phyloP scores from a whole-genome alignment of 805 yeast species.

The Candida ovalis region DNA sequence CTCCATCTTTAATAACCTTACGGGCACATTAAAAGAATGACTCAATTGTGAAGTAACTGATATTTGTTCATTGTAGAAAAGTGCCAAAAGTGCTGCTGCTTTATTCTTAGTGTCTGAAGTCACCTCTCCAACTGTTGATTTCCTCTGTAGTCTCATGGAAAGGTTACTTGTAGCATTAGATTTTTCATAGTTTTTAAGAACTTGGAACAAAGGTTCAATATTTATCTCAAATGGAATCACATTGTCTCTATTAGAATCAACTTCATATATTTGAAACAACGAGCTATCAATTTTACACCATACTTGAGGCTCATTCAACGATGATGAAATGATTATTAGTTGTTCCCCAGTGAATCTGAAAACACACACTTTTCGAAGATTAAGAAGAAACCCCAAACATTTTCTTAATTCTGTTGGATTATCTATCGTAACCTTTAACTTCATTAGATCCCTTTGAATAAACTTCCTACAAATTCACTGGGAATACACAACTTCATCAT shows the following conservation, averaged over 20 bases:
- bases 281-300: constrained; percentile 56
- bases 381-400: constrained; percentile 27
- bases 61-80: constrained; percentile 49
- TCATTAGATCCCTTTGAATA: constrained; percentile 15
- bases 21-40: constrained; percentile 71
- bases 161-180: constrained; percentile 46
- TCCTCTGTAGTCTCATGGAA: constrained; percentile 48
- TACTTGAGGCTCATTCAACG: constrained; percentile 57
- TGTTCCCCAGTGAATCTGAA: constrained; percentile 50
- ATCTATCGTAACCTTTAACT: constrained; percentile 23
- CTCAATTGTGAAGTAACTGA: constrained; percentile 43
- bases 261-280: constrained; percentile 47
- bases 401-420: constrained; percentile 22
- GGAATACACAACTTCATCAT: too few relatives aligned
- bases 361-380: constrained; percentile 52
- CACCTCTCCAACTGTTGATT: constrained; percentile 18
- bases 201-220: constrained; percentile 55
- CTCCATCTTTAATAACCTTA: constrained; percentile 52
- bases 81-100: constrained; percentile 47
- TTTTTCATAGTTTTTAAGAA: constrained; percentile 52
- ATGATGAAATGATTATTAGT: constrained; percentile 48
- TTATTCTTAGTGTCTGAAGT: constrained; percentile 13
- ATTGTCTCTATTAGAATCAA: constrained; percentile 50
- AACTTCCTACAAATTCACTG: too few relatives aligned
- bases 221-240: constrained; percentile 58